A percentile compares a stretch with the other conserved stretches of the same genome.
These are phyloP conservation scores for Parachaetomium inaequale DNA, from an alignment of 495 filamentous ascomycete species.

Conservation along the genomic window DNA sequence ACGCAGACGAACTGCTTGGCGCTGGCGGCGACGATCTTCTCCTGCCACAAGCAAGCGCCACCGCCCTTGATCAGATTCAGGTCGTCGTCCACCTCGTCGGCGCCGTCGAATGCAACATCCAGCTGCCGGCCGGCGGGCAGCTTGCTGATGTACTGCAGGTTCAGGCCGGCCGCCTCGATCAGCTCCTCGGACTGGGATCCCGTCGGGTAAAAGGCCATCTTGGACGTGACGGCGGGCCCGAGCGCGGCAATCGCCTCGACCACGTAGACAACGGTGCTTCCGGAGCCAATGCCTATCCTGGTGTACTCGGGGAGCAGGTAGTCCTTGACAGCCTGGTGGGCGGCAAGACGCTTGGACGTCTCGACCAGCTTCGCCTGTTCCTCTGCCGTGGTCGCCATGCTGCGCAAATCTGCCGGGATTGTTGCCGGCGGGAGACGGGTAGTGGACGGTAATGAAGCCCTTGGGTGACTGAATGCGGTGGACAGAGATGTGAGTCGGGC, in stretches of 20 bases:
- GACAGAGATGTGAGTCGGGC: not conserved
- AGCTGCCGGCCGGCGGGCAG: conserved; percentile 50
- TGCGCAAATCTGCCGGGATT: conserved; percentile 17
- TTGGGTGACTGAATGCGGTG: not conserved
- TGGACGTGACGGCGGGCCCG: conserved; percentile 53
- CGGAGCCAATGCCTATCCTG: conserved; percentile 89
- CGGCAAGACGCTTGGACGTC: conserved; percentile 78
- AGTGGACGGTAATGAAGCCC: not conserved
- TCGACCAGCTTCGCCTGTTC: conserved; percentile 54
- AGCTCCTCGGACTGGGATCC: conserved; percentile 84
- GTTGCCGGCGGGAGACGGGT: not conserved
- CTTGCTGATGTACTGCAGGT: conserved; percentile 72
- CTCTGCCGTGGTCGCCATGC: conserved; percentile 19
- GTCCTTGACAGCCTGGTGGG: conserved; percentile 75
- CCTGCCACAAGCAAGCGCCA: conserved; percentile 94
- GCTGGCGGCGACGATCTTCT: conserved; percentile 87
- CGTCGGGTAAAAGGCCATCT: conserved; percentile 82
- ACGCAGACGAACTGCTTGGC: conserved; percentile 91
- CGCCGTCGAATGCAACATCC: conserved; percentile 90
- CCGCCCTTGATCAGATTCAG: conserved; percentile 97
- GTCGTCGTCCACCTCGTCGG: conserved; percentile 93
- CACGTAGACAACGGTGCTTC: conserved; percentile 91
- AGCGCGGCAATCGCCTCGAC: conserved; percentile 86
- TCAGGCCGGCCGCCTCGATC: conserved; percentile 72
- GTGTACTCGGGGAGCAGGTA: conserved; percentile 70